Percentiles rank a stretch among this genome's conserved stretches.
phyloP scores from a whole-genome alignment of 2,329 filamentous ascomycete genomes.

The Fusarium setosum region DNA sequence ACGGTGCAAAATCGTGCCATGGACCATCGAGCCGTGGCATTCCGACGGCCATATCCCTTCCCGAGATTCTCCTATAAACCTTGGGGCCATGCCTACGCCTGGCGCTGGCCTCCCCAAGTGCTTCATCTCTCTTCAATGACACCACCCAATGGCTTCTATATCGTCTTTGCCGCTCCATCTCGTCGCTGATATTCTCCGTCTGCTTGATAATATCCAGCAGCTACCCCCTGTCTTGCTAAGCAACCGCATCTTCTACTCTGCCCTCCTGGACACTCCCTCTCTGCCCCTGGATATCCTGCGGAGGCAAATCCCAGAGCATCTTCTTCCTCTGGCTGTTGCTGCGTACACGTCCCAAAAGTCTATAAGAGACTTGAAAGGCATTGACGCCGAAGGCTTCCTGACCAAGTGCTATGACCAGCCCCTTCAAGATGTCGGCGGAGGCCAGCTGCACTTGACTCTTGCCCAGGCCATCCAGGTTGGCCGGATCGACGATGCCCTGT shows the following conservation, averaged over 20 bases:
- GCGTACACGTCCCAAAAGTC: constrained; percentile 27
- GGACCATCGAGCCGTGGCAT: constrained; percentile 36
- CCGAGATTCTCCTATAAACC: constrained; percentile 6
- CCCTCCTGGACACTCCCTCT: constrained; percentile 31
- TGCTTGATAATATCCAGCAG: constrained; percentile 28
- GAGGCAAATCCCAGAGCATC: constrained; percentile 25
- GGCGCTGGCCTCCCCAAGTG: background rate
- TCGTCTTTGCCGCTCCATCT: constrained; percentile 37
- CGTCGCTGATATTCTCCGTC: constrained; percentile 33
- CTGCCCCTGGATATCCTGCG: constrained; percentile 33
- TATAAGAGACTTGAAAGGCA: constrained; percentile 7
- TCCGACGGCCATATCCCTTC: background rate
- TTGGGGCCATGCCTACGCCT: background rate
- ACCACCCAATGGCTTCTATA: constrained; percentile 29
- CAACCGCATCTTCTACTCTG: constrained; percentile 37
- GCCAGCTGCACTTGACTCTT: constrained; percentile 17
- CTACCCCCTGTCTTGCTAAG: constrained; percentile 33
- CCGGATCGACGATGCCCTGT: constrained; percentile 24
- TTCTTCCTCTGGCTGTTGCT: constrained; percentile 28
- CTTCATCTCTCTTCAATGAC: background rate
- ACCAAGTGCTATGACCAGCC: constrained; percentile 24
- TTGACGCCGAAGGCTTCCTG: constrained; percentile 22
- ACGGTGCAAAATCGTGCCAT: no score
- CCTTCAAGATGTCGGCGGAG: constrained; percentile 10
- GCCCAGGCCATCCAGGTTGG: constrained; percentile 27